Base-by-base conservation (phyloP, 116 monocot genomes). In the Thalassia testudinum region DNA sequence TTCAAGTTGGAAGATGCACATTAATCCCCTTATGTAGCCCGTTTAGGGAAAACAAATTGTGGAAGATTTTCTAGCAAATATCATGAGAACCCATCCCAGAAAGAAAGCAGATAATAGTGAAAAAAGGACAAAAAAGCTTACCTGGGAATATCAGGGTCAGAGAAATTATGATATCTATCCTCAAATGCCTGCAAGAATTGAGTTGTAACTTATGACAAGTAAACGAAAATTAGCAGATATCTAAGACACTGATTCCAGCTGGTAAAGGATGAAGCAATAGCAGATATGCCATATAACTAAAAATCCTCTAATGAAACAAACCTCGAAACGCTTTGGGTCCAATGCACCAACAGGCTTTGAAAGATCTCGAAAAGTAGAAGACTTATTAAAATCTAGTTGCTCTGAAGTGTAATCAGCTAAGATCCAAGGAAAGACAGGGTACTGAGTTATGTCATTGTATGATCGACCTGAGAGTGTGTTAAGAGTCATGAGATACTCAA, bases 71-170 rank as follows among this genome's bases (percentile, higher is more conserved):
- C 30, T 34, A 34, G 30, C 10, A 34, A 10, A 3, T 34, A 10
- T 10, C 3, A 34, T 10, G 10, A 34, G 30, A 34, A 34, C 10
- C 30, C 6, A 34, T 10, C 30, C 30, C 30, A 34, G 10, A 10
- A 34, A 34, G 30, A 5, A 34, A 34, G 10, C 30, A 3, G 10
- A 34, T 34, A 34, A 34, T 5, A 34, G 10, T 5, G 30, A 34
- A 34, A 34, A 3, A 34, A 5, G 30, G 30, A 34, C 6, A 34
- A 10, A 34, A 34, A 10, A 34, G 3, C 30, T 30, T 61, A 99
- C 99, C 99, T 99, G 27, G 99, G 99, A 75, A 99, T 99, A 66
- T 99, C 99, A 63, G 90, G 99, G 65, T 99, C 99, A 73, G 62
- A 72, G 52, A 99, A 99, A 66, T 82, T 99, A 37, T 57, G 82